Evolutionary conservation across 1,139 yeast species (phyloP), one percentile per base, ranked within the genome.

Genomic region (Saccharomyces pastorianus): DNA sequence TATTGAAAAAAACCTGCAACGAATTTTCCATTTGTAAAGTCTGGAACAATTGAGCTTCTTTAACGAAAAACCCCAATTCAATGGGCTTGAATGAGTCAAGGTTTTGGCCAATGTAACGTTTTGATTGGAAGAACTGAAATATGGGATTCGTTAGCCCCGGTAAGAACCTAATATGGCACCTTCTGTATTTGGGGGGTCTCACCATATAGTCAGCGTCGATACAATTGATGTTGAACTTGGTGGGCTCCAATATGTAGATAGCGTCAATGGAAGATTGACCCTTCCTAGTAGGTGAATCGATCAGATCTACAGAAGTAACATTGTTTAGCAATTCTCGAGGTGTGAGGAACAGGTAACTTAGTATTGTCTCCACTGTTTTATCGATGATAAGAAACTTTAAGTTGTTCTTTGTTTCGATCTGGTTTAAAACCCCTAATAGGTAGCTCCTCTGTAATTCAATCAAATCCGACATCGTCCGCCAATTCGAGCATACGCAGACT

Each of bases 1-100:
- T 76, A 65, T 88, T 89, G 70, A 83, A 90, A 64, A 85, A 87
- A 41, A 84, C 75, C 48, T 91, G 91, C 71, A 89, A 75, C 1
- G 95, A 80, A 59, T 82, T 67, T 29, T 68, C 71, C 47, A 67
- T 64, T 38, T 66, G 66, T 9, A 71, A 59, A 9, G 81, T 69
- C 52, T 67, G 65, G 62, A 79, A 82, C 2, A 74, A 74, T 47
- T 73, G 75, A 0, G 78, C 62, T 64, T 82, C 85, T 31, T 74
- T 69, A 4, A 85, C 82, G 54, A 71, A 64, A 48, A 76, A 75
- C 41, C 75, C 76, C 34, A 82, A 59, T 50, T 68, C 64, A 7
- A 74, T 63, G 55, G 73, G 76, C 25, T 63, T 60, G 25, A 74
- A 60, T 7, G 71, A 60, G 5, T 63, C 61, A 7, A 74, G 55